Percentiles rank a stretch among this genome's conserved stretches.
Conservation (phyloP, 2,329 filamentous ascomycete genomes). For the Zopfia rhizophila region DNA sequence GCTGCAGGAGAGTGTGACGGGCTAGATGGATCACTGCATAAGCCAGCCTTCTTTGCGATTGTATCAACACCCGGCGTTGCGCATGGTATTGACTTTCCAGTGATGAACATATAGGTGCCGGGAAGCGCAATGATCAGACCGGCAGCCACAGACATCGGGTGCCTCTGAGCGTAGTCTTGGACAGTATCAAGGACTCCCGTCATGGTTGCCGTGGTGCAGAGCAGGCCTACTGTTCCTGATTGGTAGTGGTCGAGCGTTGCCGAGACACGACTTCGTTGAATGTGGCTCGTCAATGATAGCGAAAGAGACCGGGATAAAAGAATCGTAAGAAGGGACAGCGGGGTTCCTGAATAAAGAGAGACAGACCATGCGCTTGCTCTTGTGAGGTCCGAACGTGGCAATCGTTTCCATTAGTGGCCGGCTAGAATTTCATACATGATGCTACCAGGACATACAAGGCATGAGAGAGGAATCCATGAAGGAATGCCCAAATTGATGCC, state of each 20-base stretch:
- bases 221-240: too few relatives aligned
- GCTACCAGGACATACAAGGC: constrained; percentile 21
- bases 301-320: too few relatives aligned
- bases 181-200: constrained; percentile 26
- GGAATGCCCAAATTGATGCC: constrained; percentile 13
- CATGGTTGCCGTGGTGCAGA: too few relatives aligned
- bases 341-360: too few relatives aligned
- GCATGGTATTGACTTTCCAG: constrained; percentile 23
- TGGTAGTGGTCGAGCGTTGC: too few relatives aligned
- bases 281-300: too few relatives aligned
- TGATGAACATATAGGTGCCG: constrained; percentile 31
- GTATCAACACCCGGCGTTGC: too few relatives aligned
- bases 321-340: too few relatives aligned
- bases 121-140: constrained; percentile 32
- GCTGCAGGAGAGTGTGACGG: constrained; percentile 8
- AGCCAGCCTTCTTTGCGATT: too few relatives aligned
- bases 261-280: too few relatives aligned
- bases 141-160: constrained; percentile 31
- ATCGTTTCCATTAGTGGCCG: constrained; percentile 36
- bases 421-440: constrained; percentile 27
- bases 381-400: too few relatives aligned
- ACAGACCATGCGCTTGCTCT: too few relatives aligned
- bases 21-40: constrained; percentile 14
- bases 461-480: constrained; percentile 13
- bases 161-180: constrained; percentile 34